Conservation (phyloP, 2,329 filamentous ascomycete genomes). For the Balansia obtecta region DNA sequence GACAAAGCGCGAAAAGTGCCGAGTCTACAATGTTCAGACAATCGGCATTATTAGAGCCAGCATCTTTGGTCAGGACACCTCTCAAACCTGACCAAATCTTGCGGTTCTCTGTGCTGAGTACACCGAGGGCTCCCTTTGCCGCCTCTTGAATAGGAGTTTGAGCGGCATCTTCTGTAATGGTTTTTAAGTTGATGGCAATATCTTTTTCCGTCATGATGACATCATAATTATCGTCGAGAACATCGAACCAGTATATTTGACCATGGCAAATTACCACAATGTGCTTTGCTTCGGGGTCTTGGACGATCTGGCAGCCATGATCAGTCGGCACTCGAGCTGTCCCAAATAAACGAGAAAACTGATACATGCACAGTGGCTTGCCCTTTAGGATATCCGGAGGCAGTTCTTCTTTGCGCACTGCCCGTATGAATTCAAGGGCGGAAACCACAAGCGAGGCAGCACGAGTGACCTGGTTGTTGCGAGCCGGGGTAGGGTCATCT, state of each 20-base stretch:
- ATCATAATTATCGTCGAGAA: conserved; percentile 86
- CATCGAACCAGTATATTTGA: conserved; percentile 98
- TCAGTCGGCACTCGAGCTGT: conserved; percentile 90
- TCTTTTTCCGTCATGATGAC: conserved; percentile 96
- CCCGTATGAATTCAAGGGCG: conserved; percentile 80
- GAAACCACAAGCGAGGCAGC: conserved; percentile 88
- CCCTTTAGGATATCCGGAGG: conserved; percentile 78
- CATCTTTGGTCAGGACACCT: conserved; percentile 75
- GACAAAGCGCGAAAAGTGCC: conserved; percentile 79
- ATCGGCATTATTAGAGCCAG: conserved; percentile 87
- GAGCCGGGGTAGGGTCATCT: conserved; percentile 90
- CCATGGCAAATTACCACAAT: conserved; percentile 87
- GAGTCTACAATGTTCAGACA: conserved; percentile 93
- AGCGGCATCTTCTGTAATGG: conserved; percentile 80
- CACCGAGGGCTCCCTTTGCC: conserved; percentile 86
- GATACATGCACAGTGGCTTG: conserved; percentile 90
- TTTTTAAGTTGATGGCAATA: conserved; percentile 78
- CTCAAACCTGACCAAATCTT: conserved; percentile 90
- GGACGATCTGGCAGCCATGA: conserved; percentile 88
- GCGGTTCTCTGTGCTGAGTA: conserved; percentile 90
- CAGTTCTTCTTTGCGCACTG: conserved; percentile 84
- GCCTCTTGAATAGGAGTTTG: conserved; percentile 86
- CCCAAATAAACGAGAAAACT: conserved; percentile 90
- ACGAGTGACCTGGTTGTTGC: conserved; percentile 92
- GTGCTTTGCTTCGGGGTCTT: conserved; percentile 87